A percentile compares a stretch with the other conserved stretches of the same genome.
Conservation (phyloP, 2,329 filamentous ascomycete genomes). For the Didymella keratinophila region DNA sequence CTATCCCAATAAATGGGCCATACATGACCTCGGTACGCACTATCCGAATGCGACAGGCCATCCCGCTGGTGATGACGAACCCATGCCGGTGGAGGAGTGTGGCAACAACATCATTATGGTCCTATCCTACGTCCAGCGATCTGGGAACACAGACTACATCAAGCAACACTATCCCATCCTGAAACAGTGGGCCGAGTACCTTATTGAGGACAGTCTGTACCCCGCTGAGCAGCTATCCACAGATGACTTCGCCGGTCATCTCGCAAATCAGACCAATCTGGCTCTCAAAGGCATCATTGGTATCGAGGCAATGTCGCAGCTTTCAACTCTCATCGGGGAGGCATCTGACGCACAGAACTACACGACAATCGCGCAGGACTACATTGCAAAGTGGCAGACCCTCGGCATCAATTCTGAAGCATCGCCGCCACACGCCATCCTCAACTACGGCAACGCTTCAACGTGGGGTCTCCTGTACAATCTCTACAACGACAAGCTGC, state of each 20-base stretch:
- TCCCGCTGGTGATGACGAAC: constrained; percentile 72
- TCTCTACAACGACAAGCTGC: constrained; percentile 71
- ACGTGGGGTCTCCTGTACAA: constrained; percentile 89
- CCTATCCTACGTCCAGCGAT: constrained; percentile 77
- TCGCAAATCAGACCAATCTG: constrained; percentile 81
- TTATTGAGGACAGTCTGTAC: constrained; percentile 75
- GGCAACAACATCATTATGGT: constrained; percentile 87
- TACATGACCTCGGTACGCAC: constrained; percentile 76
- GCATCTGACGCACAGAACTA: constrained; percentile 66
- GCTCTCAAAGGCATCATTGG: constrained; percentile 85
- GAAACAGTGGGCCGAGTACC: constrained; percentile 79
- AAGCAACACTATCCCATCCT: constrained; percentile 73
- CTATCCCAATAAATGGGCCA: constrained; percentile 82
- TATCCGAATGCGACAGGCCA: constrained; percentile 81
- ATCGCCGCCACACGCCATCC: constrained; percentile 74
- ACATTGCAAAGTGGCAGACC: constrained; percentile 75
- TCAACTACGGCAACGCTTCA: constrained; percentile 80
- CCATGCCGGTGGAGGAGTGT: constrained; percentile 79
- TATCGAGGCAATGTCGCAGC: constrained; percentile 77
- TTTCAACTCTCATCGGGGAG: constrained; percentile 69
- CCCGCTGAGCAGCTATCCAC: constrained; percentile 83
- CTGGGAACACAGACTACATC: constrained; percentile 63
- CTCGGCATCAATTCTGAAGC: constrained; percentile 69
- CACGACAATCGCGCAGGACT: constrained; percentile 68
- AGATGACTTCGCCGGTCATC: constrained; percentile 82